phyloP scores from a whole-genome alignment of 2,329 filamentous ascomycete genomes.

The Microsporum ferrugineum region DNA sequence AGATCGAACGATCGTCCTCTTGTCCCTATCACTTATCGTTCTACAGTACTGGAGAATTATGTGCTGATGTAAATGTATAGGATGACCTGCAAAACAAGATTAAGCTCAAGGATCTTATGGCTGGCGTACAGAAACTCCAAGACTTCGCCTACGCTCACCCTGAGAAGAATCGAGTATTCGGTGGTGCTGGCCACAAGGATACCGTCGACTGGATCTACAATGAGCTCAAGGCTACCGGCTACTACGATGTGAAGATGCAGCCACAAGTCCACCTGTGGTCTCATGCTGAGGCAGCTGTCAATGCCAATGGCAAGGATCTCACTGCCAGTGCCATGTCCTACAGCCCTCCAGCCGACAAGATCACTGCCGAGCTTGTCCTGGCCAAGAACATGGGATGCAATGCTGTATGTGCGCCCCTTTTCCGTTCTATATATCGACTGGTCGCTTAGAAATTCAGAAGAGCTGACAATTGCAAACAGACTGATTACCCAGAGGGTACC shows the following conservation, averaged over 20 bases:
- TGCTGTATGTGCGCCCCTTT: slow-evolving; percentile 19
- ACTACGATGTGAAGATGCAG: slow-evolving; percentile 15
- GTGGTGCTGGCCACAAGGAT: slow-evolving; percentile 13
- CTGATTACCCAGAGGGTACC: background rate
- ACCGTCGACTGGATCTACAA: slow-evolving; percentile 14
- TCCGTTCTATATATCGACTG: background rate
- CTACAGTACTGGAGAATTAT: background rate
- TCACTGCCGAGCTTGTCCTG: slow-evolving; percentile 37
- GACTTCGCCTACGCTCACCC: slow-evolving; percentile 16
- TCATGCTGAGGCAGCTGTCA: slow-evolving; percentile 8
- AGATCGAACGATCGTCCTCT: background rate
- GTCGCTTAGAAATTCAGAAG: background rate
- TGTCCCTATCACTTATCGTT: background rate
- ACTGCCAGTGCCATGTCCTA: slow-evolving; percentile 14
- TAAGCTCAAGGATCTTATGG: slow-evolving; percentile 15
- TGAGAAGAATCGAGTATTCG: slow-evolving; percentile 20
- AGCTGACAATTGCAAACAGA: slow-evolving; percentile 31
- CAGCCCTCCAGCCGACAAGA: slow-evolving; percentile 12
- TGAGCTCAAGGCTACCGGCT: slow-evolving; percentile 12
- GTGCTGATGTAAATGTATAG: slow-evolving; percentile 10
- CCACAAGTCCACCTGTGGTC: slow-evolving; percentile 15
- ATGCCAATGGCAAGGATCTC: slow-evolving; percentile 9
- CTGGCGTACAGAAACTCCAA: slow-evolving; percentile 16
- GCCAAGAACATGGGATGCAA: slow-evolving; percentile 54
- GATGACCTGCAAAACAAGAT: slow-evolving; percentile 16